These are phyloP conservation scores for Physcomitrium patens DNA, from an alignment of 225 moss, liverwort and hornwort genomes.

Conservation along the genomic window DNA sequence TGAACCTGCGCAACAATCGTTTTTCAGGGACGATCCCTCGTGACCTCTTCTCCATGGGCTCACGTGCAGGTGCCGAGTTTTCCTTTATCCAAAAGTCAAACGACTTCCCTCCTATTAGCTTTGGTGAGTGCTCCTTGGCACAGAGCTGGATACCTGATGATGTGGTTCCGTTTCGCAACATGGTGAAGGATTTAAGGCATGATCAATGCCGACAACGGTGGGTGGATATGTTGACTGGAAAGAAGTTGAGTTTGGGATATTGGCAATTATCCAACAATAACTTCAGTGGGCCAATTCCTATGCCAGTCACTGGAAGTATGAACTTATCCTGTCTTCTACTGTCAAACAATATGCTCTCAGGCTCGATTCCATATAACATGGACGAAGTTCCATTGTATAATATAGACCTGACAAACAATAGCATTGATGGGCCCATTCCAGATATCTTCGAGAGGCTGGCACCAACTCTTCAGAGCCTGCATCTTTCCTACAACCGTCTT, in stretches of 20 bases:
- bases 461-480: conserved; percentile 48
- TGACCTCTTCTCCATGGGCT: conserved; percentile 33
- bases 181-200: conserved; percentile 34
- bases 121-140: conserved; percentile 50
- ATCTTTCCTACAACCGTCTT: conserved; percentile 42
- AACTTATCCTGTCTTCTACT: conserved; percentile 41
- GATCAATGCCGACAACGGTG: conserved; percentile 37
- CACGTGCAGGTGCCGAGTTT: conserved; percentile 26
- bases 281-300: conserved; percentile 59
- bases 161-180: conserved; percentile 32
- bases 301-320: conserved; percentile 9
- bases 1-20: conserved; percentile 41
- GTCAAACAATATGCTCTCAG: conserved; percentile 39
- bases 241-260: conserved; percentile 28
- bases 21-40: conserved; percentile 47
- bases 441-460: conserved; percentile 34
- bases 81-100: conserved; percentile 23
- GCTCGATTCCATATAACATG: conserved; percentile 53
- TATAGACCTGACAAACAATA: conserved; percentile 55
- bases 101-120: conserved; percentile 31
- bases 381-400: conserved; percentile 43
- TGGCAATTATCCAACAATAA: conserved; percentile 71
- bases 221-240: conserved; percentile 38
- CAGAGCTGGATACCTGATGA: conserved; percentile 61
- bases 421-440: conserved; percentile 41